Evolutionary conservation across 148 eudicot species (phyloP), one percentile per base, ranked within the genome.

Genomic region (Camellia lanceoleosa): DNA sequence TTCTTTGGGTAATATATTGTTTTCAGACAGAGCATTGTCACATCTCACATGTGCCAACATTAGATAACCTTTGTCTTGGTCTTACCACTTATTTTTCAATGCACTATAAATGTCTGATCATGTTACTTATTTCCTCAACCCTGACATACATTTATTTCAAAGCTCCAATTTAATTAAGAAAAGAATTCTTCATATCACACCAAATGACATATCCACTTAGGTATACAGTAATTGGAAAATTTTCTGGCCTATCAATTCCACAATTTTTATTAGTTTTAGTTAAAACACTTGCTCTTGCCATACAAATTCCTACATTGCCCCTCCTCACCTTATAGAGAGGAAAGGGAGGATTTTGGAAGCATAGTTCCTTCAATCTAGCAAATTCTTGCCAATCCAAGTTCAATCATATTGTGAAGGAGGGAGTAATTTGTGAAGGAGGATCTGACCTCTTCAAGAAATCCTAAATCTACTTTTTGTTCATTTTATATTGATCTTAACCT

Each of bases 261-360:
- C 18, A 0, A 44, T 16, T 5, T 23, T 47, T 52, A 42, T 20
- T 54, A 52, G 44, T 72, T 30, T 44, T 54, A 51, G 51, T 71
- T 71, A 18, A 51, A 16, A 7, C 20, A 70, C 56, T 51, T 23
- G 59, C 20, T 52, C 41, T 13, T 13, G 16, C 18, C 75, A 52
- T 72, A 43, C 59, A 54, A 72, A 72, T 72, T 72, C 60, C 10
- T 72, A 52, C 61, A 68, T 51, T 68, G n/a, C 19, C 19, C 19
- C 71, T 43, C 11, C 19, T 49, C 51, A 7, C 16, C 47, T 5
- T 14, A 1, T 68, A 9, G 71, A 46, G 2, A 15, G 15, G 75
- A 23, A 20, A 23, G 56, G 43, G 10, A 52, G 44, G 44, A 72
- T 60, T 60, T 60, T 60, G 20, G 64, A 15, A 23, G 38, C 75